Conservation (phyloP, 208 protist species). For the Acanthamoeba triangularis region DNA sequence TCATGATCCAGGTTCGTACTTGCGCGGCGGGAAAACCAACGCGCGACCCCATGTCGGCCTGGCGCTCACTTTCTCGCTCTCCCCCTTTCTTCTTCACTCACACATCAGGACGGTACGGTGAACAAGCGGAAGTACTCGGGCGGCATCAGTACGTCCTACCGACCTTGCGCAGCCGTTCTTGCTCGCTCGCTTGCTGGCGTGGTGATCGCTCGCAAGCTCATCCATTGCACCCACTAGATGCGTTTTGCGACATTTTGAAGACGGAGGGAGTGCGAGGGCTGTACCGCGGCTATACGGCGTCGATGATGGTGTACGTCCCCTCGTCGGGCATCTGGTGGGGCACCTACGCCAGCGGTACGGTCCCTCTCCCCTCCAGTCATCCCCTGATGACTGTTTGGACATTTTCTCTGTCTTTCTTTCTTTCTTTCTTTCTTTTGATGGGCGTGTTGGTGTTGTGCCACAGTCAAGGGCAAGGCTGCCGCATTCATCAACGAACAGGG, state of each 20-base stretch:
- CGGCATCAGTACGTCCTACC: constrained; percentile 3
- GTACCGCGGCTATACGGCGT: constrained; percentile 50
- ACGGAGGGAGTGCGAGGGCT: constrained; percentile 42
- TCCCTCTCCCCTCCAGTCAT: background rate
- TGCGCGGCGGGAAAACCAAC: too few relatives aligned
- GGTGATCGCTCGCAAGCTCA: background rate
- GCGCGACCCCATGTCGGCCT: too few relatives aligned
- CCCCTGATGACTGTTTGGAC: background rate
- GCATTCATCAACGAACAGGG: constrained; percentile 15
- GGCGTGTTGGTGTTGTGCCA: background rate
- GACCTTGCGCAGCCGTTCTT: too few relatives aligned
- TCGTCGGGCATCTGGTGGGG: constrained; percentile 62
- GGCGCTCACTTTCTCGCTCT: background rate
- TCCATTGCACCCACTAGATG: background rate
- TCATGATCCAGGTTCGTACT: background rate
- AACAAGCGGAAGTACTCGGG: constrained; percentile 53
- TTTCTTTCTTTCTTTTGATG: background rate
- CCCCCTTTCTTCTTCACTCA: background rate
- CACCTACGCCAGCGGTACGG: constrained; percentile 14
- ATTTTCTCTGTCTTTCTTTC: background rate
- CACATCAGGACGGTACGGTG: constrained; percentile 41
- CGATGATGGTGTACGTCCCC: constrained; percentile 66
- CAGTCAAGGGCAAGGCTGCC: constrained; percentile 30
- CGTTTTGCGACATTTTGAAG: constrained; percentile 22
- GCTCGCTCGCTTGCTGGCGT: too few relatives aligned